Evolutionary conservation across 148 eudicot genomes (phyloP).

Genomic region (Chenopodium berlandieri): DNA sequence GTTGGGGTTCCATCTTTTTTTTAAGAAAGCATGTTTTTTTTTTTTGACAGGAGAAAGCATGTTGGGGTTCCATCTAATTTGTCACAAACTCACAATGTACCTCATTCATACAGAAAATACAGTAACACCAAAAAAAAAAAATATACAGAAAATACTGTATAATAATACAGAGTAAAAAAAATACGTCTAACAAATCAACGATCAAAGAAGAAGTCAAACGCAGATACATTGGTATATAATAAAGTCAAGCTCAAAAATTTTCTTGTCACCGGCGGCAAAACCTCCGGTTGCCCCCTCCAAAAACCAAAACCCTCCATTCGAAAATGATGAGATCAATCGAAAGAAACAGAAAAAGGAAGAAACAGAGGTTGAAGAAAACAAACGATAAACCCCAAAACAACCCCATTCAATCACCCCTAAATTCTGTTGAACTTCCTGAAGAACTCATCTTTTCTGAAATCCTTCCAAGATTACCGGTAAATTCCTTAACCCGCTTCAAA

Average conservation of each 20-base stretch:
- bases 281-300: constrained; percentile 1
- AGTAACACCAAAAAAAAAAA: too few relatives aligned
- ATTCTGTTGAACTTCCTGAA: constrained; percentile 21
- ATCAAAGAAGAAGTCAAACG: background rate
- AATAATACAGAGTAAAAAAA: too few relatives aligned
- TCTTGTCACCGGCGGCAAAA: background rate
- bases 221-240: background rate
- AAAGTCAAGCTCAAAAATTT: constrained; percentile 10
- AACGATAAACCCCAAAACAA: background rate
- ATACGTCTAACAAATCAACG: background rate
- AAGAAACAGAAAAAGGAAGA: constrained; percentile 2
- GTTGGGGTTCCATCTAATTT: too few relatives aligned
- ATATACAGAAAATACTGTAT: too few relatives aligned
- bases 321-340: constrained; percentile 17
- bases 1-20: too few relatives aligned
- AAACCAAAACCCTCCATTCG: background rate
- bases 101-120: too few relatives aligned
- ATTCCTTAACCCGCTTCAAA: constrained; percentile 24
- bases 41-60: too few relatives aligned
- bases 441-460: constrained; percentile 33
- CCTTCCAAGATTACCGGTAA: constrained; percentile 30
- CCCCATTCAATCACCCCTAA: background rate
- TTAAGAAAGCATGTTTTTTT: too few relatives aligned
- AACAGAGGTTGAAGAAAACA: constrained; percentile 12
- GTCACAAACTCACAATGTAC: too few relatives aligned